Conservation (phyloP, 139 green algal species). For the Astrephomene gubernaculifera region DNA sequence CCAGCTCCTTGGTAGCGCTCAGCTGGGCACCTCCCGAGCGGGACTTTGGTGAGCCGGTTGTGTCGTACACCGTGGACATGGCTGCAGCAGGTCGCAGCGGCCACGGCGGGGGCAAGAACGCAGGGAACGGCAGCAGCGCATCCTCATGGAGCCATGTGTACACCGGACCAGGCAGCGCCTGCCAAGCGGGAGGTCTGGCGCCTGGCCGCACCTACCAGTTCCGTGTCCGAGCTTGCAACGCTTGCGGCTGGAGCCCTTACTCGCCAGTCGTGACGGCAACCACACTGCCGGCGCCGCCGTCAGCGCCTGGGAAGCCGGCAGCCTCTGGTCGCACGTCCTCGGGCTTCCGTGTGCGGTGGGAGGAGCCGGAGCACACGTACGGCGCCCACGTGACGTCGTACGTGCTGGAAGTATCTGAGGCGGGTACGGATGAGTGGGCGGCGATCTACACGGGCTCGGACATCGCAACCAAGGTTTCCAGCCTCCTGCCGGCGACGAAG, state of each 20-base stretch:
- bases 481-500: constrained; percentile 48
- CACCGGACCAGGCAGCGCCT: constrained; percentile 24
- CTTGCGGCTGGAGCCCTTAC: constrained; percentile 58
- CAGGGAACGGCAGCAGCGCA: not conserved
- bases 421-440: constrained; percentile 26
- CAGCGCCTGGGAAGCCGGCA: constrained; percentile 38
- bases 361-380: constrained; percentile 59
- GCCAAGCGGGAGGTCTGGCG: constrained; percentile 41
- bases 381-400: constrained; percentile 61
- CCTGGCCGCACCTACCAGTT: constrained; percentile 60
- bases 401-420: constrained; percentile 46
- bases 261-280: constrained; percentile 12
- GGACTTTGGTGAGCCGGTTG: constrained; percentile 63
- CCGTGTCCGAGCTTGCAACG: constrained; percentile 65
- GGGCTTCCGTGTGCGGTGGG: constrained; percentile 59
- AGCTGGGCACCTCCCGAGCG: constrained; percentile 56
- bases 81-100: not conserved
- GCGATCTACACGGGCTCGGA: constrained; percentile 50
- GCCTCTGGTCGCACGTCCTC: constrained; percentile 45
- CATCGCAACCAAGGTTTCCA: constrained; percentile 28
- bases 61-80: constrained; percentile 68
- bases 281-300: constrained; percentile 64
- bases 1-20: constrained; percentile 40
- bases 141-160: constrained; percentile 21
- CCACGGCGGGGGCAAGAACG: not conserved